Evolutionary conservation across 805 yeast genomes (phyloP), one percentile per base, ranked within the genome.

Genomic region (Helenozyma rhizophorensis): DNA sequence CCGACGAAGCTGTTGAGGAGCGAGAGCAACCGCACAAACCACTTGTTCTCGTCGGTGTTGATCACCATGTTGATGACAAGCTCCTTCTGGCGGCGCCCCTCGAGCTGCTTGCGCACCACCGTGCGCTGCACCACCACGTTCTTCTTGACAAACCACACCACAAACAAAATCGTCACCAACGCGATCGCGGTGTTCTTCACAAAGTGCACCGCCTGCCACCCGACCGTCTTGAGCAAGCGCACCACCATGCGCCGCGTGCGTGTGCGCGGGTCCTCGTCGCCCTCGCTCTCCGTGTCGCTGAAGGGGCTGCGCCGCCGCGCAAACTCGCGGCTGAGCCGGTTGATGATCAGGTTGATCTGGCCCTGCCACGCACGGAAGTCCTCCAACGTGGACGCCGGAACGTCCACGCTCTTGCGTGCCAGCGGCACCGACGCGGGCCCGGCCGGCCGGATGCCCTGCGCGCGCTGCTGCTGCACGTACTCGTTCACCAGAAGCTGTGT

Each of bases 341-440:
- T 62, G 33, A 75, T 55, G 6, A 75, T 58, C 29, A 62, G 43
- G 39, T 73, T 74, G 29, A 74, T 69, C 34, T 74, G 79, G 21
- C 62, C 64, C 47, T 73, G 79, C 80, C 80, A 74, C 28, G 58
- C 62, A 25, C 65, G 57, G 39, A 74, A 68, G 25, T 72, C 78
- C 25, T 62, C 68, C 32, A 47, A 28, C 11, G 48, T 35, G 9
- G 43, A 30, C 22, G 43, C 32, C 14, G 34, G 25, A 10, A 32
- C 34, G 11, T 32, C 34, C n/a, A n/a, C n/a, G n/a, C n/a, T 4
- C 12, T 4, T 8, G 9, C 26, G 14, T 5, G 26, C 6, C 5
- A 14, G 16, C 8, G 26, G 11, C 6, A n/a, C 14, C 13, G 26
- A 5, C 18, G 25, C 21, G 4, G 14, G 10, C n/a, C n/a, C n/a